phyloP scores from a whole-genome alignment of 2,329 filamentous ascomycete species.

The Pleurostoma richardsiae region DNA sequence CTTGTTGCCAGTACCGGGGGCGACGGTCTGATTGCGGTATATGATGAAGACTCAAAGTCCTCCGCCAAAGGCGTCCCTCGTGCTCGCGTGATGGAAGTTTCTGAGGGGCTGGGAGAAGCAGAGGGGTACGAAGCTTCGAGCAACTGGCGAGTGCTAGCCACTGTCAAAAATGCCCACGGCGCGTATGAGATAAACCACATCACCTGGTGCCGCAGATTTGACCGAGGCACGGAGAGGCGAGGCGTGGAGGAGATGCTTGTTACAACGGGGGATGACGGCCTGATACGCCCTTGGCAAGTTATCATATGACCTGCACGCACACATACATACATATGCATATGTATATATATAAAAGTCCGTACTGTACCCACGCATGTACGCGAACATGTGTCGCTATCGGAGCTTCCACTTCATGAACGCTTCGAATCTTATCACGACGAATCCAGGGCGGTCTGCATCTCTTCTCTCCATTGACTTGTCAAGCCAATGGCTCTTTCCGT shows the following conservation, averaged over 20 bases:
- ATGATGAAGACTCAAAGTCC: slow-evolving; percentile 50
- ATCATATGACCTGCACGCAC: slow-evolving; percentile 5
- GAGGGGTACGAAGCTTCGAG: slow-evolving; percentile 21
- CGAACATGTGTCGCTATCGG: too few species aligned
- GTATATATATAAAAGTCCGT: neutral
- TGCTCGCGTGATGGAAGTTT: too few species aligned
- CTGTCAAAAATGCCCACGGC: slow-evolving; percentile 72
- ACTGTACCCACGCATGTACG: too few species aligned
- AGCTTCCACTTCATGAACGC: neutral
- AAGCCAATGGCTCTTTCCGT: too few species aligned
- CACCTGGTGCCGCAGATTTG: slow-evolving; percentile 76
- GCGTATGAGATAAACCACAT: slow-evolving; percentile 94
- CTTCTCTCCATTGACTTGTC: too few species aligned
- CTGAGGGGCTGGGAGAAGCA: too few species aligned
- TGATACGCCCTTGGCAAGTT: slow-evolving; percentile 74
- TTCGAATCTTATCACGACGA: neutral
- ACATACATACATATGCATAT: neutral
- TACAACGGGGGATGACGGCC: slow-evolving; percentile 88
- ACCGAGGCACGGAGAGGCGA: slow-evolving; percentile 51
- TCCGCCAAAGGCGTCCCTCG: too few species aligned
- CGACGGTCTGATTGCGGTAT: slow-evolving; percentile 77
- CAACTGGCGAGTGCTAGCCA: slow-evolving; percentile 68
- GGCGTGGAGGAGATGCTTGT: slow-evolving; percentile 77
- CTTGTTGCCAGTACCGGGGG: slow-evolving; percentile 84
- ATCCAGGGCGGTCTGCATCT: too few species aligned